Percentiles rank a stretch among this genome's conserved stretches.
These are phyloP conservation scores for Henckelia pumila DNA, from an alignment of 257 asterid genomes.

Conservation along the genomic window DNA sequence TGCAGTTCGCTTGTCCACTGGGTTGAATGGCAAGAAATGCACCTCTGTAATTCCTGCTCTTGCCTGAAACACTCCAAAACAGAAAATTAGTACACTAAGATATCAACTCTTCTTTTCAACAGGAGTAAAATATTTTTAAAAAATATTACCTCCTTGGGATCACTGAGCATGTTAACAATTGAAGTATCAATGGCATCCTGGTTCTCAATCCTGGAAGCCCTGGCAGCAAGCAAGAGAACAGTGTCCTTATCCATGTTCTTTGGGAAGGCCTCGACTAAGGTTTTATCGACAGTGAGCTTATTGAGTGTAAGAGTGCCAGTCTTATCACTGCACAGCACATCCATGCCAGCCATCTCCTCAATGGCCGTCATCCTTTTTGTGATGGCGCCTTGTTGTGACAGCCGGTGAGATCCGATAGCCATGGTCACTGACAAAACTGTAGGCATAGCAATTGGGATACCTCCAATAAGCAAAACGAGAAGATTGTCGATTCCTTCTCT, in stretches of 20 bases:
- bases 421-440: conserved; percentile 88
- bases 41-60: conserved; percentile 77
- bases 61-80: conserved; percentile 41
- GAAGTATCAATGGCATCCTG: conserved; percentile 62
- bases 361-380: conserved; percentile 99
- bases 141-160: conserved; percentile 44
- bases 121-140: neutral
- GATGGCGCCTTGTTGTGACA: conserved; percentile 92
- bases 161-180: conserved; percentile 47
- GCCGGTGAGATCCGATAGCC: conserved; percentile 95
- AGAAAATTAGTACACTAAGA: neutral
- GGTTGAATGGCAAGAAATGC: conserved; percentile 87
- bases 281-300: conserved; percentile 79
- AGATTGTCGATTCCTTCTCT: conserved; percentile 89
- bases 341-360: conserved; percentile 98
- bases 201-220: conserved; percentile 51
- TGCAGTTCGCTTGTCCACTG: conserved; percentile 87
- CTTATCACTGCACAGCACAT: conserved; percentile 91
- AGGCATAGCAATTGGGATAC: conserved; percentile 97
- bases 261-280: conserved; percentile 58
- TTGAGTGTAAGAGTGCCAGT: conserved; percentile 92
- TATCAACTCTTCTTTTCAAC: neutral
- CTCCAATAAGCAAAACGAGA: conserved; percentile 82
- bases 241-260: conserved; percentile 38
- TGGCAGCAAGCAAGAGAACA: conserved; percentile 42